phyloP scores from a whole-genome alignment of 768 basidiomycete genomes.

The Calocybe indica region DNA sequence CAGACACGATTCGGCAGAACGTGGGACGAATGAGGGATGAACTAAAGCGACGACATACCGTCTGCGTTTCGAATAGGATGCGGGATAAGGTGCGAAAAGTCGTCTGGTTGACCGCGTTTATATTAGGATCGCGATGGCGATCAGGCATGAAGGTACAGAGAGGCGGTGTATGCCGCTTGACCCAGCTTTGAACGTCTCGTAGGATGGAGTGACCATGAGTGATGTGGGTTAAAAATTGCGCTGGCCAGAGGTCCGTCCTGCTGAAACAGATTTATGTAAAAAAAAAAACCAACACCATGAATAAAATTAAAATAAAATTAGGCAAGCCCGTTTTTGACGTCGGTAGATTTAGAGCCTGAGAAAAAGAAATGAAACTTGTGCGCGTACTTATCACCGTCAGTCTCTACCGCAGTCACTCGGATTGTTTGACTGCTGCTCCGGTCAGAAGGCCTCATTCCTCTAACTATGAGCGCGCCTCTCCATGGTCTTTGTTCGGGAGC shows the following conservation, averaged over 20 bases:
- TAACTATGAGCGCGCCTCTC: conserved; percentile 50
- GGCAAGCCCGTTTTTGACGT: neutral
- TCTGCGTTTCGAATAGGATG: conserved; percentile 44
- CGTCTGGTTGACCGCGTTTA: conserved; percentile 43
- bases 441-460: conserved; percentile 42
- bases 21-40: conserved; percentile 1
- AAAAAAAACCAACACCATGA: conserved; percentile 16
- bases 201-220: conserved; percentile 35
- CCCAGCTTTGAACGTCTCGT: conserved; percentile 45
- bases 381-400: conserved; percentile 66
- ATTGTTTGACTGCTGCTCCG: conserved; percentile 45
- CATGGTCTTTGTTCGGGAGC: conserved; percentile 40
- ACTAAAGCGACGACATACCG: conserved; percentile 29
- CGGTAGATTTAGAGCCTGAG: neutral
- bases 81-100: conserved; percentile 51
- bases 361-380: neutral
- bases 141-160: conserved; percentile 63
- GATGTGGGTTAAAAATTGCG: conserved; percentile 37
- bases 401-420: conserved; percentile 60
- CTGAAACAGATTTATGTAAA: conserved; percentile 11
- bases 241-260: conserved; percentile 54
- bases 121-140: conserved; percentile 42
- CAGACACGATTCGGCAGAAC: neutral
- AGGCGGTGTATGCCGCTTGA: conserved; percentile 38
- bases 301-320: conserved; percentile 1